Percentiles rank a stretch among this genome's conserved stretches.
phyloP scores from a whole-genome alignment of 345 rosid genomes.

The Sisymbrium altissimum region DNA sequence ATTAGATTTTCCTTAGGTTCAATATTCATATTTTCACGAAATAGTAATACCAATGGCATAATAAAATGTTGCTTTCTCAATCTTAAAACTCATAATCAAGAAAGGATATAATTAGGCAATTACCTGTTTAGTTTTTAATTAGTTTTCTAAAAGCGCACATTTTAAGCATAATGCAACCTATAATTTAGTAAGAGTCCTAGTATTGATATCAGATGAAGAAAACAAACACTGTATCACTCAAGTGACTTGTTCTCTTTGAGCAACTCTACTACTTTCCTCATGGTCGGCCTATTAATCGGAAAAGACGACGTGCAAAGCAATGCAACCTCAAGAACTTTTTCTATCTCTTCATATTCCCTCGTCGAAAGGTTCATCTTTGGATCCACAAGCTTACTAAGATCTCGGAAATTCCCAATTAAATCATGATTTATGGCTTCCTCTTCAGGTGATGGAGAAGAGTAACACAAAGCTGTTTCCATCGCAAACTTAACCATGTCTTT shows the following conservation, averaged over 20 bases:
- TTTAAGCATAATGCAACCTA: not conserved
- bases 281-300: slow-evolving; percentile 57
- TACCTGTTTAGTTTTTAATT: not conserved
- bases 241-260: slow-evolving; percentile 40
- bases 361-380: slow-evolving; percentile 41
- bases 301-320: slow-evolving; percentile 49
- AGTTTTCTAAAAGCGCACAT: not conserved
- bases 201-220: not conserved
- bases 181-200: not conserved
- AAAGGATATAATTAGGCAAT: not conserved
- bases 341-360: slow-evolving; percentile 44
- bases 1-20: too few species aligned
- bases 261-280: slow-evolving; percentile 71
- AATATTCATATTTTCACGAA: too few species aligned
- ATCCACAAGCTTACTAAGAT: slow-evolving; percentile 42
- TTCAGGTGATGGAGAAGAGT: slow-evolving; percentile 7
- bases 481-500: slow-evolving; percentile 58
- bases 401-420: not conserved
- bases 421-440: not conserved
- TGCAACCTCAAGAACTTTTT: slow-evolving; percentile 55
- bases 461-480: slow-evolving; percentile 35
- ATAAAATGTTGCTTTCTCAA: not conserved
- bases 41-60: too few species aligned
- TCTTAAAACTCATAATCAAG: not conserved
- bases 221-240: not conserved